Evolutionary conservation across 108 stramenopile genomes (phyloP).

Genomic region (Chaetoceros muelleri): DNA sequence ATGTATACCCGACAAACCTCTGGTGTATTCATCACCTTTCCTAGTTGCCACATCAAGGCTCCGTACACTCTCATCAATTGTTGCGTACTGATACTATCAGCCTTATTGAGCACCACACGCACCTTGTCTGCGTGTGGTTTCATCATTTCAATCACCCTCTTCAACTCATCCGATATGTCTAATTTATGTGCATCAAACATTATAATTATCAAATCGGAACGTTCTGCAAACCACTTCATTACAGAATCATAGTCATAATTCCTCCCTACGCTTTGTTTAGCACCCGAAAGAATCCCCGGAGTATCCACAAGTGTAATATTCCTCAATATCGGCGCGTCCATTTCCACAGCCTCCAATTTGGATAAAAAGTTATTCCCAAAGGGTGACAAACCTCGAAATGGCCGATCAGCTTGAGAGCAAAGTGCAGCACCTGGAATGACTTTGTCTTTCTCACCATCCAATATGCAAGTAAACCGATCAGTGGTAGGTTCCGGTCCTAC

Average conservation of each 20-base stretch:
- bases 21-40: constrained; percentile 94
- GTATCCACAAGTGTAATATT: constrained; percentile 98
- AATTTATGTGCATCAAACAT: constrained; percentile 98
- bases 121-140: constrained; percentile 88
- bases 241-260: constrained; percentile 93
- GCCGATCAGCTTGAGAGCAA: constrained; percentile 84
- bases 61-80: constrained; percentile 96
- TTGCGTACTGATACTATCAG: constrained; percentile 73
- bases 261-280: constrained; percentile 86
- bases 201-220: constrained; percentile 94
- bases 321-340: constrained; percentile 62
- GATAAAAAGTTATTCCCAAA: constrained; percentile 97
- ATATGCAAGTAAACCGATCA: constrained; percentile 79
- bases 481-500: constrained; percentile 99
- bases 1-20: constrained; percentile 98
- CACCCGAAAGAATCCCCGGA: constrained; percentile 95
- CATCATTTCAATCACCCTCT: constrained; percentile 75
- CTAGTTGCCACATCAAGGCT: constrained; percentile 90
- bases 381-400: constrained; percentile 89
- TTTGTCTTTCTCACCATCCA: constrained; percentile 74
- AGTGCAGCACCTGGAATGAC: constrained; percentile 87
- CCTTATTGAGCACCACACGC: constrained; percentile 94
- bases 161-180: constrained; percentile 95
- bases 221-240: constrained; percentile 97
- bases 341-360: constrained; percentile 81